A percentile compares a stretch with the other conserved stretches of the same genome.
Evolutionary conservation across 345 rosid species (phyloP).

Genomic region (Physaria fendleri): DNA sequence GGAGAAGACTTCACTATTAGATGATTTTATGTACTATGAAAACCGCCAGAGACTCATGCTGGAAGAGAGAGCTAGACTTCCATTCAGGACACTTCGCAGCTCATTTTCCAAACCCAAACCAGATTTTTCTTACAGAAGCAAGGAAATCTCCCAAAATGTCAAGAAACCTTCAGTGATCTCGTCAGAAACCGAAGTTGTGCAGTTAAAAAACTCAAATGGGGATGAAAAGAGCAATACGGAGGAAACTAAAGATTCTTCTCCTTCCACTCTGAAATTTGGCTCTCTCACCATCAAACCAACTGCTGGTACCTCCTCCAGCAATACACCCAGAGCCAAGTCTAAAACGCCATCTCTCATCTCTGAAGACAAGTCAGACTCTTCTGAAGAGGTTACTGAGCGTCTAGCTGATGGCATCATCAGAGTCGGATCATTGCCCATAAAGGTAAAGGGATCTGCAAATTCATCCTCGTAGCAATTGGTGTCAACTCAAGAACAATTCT

Average conservation of each 20-base stretch:
- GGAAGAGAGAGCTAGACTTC: constrained; percentile 58
- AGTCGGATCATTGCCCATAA: constrained; percentile 68
- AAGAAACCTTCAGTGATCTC: constrained; percentile 4
- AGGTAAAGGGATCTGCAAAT: constrained; percentile 43
- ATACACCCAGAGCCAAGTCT: background rate
- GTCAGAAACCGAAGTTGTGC: background rate
- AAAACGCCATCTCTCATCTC: background rate
- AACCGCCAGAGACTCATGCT: constrained; percentile 73
- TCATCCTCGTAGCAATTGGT: constrained; percentile 37
- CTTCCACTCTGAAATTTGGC: constrained; percentile 4
- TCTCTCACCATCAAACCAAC: constrained; percentile 13
- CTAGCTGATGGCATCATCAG: constrained; percentile 36
- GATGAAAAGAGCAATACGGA: background rate
- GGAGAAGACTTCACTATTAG: constrained; percentile 59
- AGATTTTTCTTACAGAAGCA: constrained; percentile 32
- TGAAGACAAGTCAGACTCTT: background rate
- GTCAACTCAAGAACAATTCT: constrained; percentile 45
- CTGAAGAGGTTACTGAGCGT: constrained; percentile 8
- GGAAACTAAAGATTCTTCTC: background rate
- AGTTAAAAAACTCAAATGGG: background rate
- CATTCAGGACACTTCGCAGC: constrained; percentile 36
- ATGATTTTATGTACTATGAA: constrained; percentile 81
- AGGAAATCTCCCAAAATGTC: constrained; percentile 11
- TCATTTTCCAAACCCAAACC: constrained; percentile 37
- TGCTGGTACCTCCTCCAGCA: constrained; percentile 5